These are phyloP conservation scores for Corniculantispora saksenae DNA, from an alignment of 2,329 filamentous ascomycete species.

Conservation along the genomic window DNA sequence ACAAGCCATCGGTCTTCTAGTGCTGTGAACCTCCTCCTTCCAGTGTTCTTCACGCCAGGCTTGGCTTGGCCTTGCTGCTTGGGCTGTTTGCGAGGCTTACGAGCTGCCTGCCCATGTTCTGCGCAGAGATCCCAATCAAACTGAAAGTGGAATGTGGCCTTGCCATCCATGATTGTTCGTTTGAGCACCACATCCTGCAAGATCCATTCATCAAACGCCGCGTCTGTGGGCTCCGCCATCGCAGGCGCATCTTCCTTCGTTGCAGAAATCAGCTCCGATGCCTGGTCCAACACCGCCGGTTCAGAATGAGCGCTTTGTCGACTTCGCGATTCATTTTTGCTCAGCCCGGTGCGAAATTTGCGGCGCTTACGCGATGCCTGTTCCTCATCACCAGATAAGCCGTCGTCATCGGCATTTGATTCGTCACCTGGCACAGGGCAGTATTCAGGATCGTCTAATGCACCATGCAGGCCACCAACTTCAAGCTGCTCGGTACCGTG, in stretches of 20 bases:
- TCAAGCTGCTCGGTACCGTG: not conserved
- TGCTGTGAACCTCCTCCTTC: not conserved
- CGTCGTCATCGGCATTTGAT: not conserved
- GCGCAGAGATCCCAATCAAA: slow-evolving; percentile 14
- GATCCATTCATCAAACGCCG: slow-evolving; percentile 21
- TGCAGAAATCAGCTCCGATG: not conserved
- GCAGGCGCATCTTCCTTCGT: not conserved
- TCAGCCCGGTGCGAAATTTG: not conserved
- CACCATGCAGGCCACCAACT: not conserved
- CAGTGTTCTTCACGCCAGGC: not conserved
- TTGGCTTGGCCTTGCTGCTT: not conserved
- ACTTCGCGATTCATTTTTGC: not conserved
- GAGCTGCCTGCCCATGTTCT: not conserved
- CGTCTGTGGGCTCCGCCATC: not conserved
- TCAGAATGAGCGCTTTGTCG: not conserved
- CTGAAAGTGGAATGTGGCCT: slow-evolving; percentile 20
- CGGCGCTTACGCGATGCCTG: not conserved
- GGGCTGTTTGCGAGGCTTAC: not conserved
- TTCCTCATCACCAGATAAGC: not conserved
- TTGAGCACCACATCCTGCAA: slow-evolving; percentile 19
- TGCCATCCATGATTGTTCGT: slow-evolving; percentile 18
- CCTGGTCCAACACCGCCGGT: not conserved
- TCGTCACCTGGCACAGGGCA: slow-evolving; percentile 3
- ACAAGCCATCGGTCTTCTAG: not conserved
- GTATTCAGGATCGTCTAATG: slow-evolving; percentile 8